Conservation (phyloP, 1,284 basidiomycete species). For the Cutaneotrichosporon sp. region DNA sequence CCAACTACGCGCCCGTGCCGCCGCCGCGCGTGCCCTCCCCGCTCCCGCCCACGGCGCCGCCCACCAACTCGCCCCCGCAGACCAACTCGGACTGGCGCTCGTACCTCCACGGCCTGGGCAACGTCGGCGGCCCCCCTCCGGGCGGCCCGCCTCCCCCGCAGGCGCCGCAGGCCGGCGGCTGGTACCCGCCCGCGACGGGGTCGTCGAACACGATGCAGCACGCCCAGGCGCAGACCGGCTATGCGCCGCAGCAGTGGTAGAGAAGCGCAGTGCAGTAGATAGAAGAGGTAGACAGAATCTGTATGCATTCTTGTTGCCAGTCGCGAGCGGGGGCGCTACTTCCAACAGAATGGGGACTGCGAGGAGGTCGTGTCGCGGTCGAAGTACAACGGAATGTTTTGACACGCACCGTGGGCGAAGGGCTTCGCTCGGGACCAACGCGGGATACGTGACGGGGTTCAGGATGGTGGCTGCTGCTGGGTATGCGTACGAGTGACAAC, state of each 20-base stretch:
- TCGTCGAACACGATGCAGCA: slow-evolving; percentile 14
- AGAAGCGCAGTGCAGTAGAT: not conserved
- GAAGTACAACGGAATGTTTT: no score
- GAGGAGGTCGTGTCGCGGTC: no score
- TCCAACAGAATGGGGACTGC: no score
- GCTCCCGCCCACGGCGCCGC: slow-evolving; percentile 6
- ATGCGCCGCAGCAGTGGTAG: slow-evolving; percentile 11
- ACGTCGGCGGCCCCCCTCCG: no score
- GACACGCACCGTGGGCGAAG: no score
- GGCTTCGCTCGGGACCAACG: no score
- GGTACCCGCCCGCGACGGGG: slow-evolving; percentile 14
- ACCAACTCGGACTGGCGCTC: slow-evolving; percentile 39
- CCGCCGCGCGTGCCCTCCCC: slow-evolving; percentile 6
- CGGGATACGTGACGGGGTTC: no score
- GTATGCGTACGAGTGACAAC: no score
- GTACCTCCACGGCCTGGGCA: slow-evolving; percentile 37
- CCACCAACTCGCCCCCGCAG: not conserved
- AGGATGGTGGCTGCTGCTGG: no score
- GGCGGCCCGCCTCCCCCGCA: not conserved
- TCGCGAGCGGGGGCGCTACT: no score
- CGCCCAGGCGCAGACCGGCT: slow-evolving; percentile 4
- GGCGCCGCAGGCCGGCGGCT: slow-evolving; percentile 2
- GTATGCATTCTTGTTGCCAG: not conserved
- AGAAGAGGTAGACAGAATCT: not conserved
- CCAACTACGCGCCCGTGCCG: not conserved